Evolutionary conservation across 768 basidiomycete genomes (phyloP).

Genomic region (Mycena galopus): DNA sequence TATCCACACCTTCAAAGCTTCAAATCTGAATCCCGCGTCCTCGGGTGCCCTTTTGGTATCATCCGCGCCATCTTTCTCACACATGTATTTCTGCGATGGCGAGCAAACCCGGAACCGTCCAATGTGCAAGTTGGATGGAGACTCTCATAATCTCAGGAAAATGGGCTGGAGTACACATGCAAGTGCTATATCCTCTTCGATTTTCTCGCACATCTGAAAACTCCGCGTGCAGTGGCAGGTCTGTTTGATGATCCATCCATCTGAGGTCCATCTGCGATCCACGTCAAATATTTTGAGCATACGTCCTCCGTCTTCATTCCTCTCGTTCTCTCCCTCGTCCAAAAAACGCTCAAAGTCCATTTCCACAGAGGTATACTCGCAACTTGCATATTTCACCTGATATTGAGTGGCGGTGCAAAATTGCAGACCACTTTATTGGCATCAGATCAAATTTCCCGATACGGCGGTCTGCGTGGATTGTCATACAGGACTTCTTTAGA

Average conservation of each 20-base stretch:
- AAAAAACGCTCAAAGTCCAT: neutral
- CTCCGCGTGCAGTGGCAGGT: slow-evolving; percentile 3
- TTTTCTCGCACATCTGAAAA: slow-evolving; percentile 1
- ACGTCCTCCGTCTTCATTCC: neutral
- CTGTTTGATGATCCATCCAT: slow-evolving; percentile 19
- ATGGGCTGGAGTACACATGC: neutral
- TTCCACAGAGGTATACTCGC: neutral
- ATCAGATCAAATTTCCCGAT: slow-evolving; percentile 23
- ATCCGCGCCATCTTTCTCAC: slow-evolving; percentile 4
- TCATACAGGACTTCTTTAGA: slow-evolving; percentile 9
- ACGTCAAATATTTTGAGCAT: neutral
- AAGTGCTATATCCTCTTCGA: neutral
- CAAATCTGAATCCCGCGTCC: neutral
- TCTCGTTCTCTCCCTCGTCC: neutral
- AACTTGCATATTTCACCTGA: neutral
- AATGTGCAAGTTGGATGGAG: neutral
- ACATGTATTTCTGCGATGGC: neutral
- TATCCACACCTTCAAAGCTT: too few relatives aligned
- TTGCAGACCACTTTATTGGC: neutral
- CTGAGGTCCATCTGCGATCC: neutral
- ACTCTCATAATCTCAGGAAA: neutral
- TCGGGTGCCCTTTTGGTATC: neutral
- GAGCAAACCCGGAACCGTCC: neutral
- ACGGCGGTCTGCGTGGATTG: neutral
- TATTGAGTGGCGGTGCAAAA: slow-evolving; percentile 2